phyloP scores from a whole-genome alignment of 331 rosid genomes.

The Arachis monticola region DNA sequence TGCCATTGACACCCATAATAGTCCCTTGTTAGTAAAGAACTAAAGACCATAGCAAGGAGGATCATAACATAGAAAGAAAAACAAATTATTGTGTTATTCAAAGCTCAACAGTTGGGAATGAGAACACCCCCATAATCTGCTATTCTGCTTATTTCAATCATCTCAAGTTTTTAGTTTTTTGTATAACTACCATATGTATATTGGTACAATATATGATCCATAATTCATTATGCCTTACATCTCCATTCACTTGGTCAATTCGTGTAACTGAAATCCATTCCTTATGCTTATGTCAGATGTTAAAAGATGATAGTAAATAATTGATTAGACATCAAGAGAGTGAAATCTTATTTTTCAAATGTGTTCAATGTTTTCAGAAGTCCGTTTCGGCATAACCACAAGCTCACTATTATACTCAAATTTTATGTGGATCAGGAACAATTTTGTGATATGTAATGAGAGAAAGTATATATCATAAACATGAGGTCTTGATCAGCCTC shows the following conservation, averaged over 20 bases:
- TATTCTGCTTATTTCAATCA: not conserved
- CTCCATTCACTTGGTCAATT: conserved; percentile 1
- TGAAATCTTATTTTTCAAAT: not conserved
- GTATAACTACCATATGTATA: conserved; percentile 8
- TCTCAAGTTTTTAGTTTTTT: conserved; percentile 1
- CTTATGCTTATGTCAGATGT: not conserved
- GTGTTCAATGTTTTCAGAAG: conserved; percentile 17
- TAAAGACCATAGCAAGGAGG: conserved; percentile 45
- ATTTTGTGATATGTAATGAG: conserved; percentile 37
- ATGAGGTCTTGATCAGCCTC: conserved; percentile 60
- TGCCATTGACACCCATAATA: conserved; percentile 45
- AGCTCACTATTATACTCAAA: conserved; percentile 15
- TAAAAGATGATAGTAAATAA: not conserved
- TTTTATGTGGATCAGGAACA: conserved; percentile 25
- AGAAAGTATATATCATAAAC: conserved; percentile 20
- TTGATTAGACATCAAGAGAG: not conserved
- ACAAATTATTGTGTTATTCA: not conserved
- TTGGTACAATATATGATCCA: conserved; percentile 7
- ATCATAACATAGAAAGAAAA: not conserved
- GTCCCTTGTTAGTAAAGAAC: conserved; percentile 45
- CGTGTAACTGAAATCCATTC: not conserved
- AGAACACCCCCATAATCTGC: not conserved
- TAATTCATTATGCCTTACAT: not conserved
- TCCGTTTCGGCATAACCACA: not conserved
- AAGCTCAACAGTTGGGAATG: conserved; percentile 11